Conservation (phyloP, 768 basidiomycete genomes). For the Xerocomus brunneocitrinus region DNA sequence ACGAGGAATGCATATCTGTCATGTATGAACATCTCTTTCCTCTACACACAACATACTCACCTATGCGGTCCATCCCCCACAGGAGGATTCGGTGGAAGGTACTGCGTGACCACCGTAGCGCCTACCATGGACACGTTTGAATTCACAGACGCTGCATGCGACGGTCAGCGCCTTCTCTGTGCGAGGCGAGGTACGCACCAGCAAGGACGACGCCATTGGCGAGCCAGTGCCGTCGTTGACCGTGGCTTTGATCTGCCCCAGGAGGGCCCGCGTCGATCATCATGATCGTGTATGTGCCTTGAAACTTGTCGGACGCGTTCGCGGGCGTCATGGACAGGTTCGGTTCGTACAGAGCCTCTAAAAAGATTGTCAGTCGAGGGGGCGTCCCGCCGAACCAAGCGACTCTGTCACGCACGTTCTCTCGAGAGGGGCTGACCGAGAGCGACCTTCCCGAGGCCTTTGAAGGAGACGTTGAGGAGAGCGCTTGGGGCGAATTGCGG, state of each 20-base stretch:
- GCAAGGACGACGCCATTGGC: slow-evolving; percentile 56
- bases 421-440: slow-evolving; percentile 57
- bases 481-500: slow-evolving; percentile 57
- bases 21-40: background rate
- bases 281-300: slow-evolving; percentile 56
- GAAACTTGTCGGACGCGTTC: slow-evolving; percentile 43
- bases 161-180: background rate
- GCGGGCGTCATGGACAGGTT: slow-evolving; percentile 47
- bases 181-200: slow-evolving; percentile 29
- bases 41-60: slow-evolving; percentile 31
- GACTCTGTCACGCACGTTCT: slow-evolving; percentile 43
- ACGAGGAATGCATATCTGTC: slow-evolving; percentile 65
- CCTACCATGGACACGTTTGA: slow-evolving; percentile 39
- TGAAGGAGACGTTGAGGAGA: slow-evolving; percentile 48
- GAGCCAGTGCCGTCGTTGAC: slow-evolving; percentile 78
- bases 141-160: slow-evolving; percentile 18
- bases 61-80: slow-evolving; percentile 71
- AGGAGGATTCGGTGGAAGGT: slow-evolving; percentile 69
- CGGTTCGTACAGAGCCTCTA: slow-evolving; percentile 58
- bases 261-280: slow-evolving; percentile 75
- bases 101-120: slow-evolving; percentile 54
- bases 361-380: background rate
- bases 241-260: slow-evolving; percentile 52
- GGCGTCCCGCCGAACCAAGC: background rate
- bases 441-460: slow-evolving; percentile 43